These are phyloP conservation scores for Phytopythium boreale DNA, from an alignment of 352 stramenopile genomes.

Conservation along the genomic window DNA sequence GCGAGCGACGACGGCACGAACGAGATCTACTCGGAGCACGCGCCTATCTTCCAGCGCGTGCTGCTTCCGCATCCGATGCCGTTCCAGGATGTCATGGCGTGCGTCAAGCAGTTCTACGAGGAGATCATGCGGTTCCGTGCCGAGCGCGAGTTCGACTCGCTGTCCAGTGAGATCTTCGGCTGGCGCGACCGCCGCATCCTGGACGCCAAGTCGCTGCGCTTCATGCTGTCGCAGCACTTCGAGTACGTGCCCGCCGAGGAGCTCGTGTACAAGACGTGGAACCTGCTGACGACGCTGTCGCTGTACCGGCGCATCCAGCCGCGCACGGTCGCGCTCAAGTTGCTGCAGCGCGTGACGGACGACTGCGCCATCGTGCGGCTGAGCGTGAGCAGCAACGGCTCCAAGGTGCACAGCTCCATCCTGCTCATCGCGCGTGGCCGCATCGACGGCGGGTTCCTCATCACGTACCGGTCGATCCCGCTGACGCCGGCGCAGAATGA, in stretches of 20 bases:
- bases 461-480: slow-evolving; percentile 69
- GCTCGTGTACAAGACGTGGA: slow-evolving; percentile 70
- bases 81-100: slow-evolving; percentile 32
- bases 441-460: slow-evolving; percentile 59
- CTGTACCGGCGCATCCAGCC: slow-evolving; percentile 63
- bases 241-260: slow-evolving; percentile 34
- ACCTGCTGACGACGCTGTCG: slow-evolving; percentile 47
- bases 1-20: slow-evolving; percentile 9
- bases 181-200: slow-evolving; percentile 48
- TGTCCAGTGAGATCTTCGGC: slow-evolving; percentile 45
- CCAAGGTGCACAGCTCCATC: slow-evolving; percentile 44
- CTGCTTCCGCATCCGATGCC: slow-evolving; percentile 38
- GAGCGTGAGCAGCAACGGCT: slow-evolving; percentile 28
- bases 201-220: slow-evolving; percentile 40
- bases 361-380: slow-evolving; percentile 62
- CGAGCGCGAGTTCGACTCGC: slow-evolving; percentile 36
- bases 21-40: slow-evolving; percentile 11
- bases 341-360: slow-evolving; percentile 55
- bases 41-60: slow-evolving; percentile 52
- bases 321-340: slow-evolving; percentile 37
- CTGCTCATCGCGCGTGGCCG: slow-evolving; percentile 55
- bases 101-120: slow-evolving; percentile 52
- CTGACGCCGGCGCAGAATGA: slow-evolving; percentile 34
- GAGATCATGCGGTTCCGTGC: slow-evolving; percentile 59
- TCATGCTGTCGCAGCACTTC: slow-evolving; percentile 63